phyloP scores from a whole-genome alignment of 192 early-diverging fungal species.

The Ambispora gerdemannii region DNA sequence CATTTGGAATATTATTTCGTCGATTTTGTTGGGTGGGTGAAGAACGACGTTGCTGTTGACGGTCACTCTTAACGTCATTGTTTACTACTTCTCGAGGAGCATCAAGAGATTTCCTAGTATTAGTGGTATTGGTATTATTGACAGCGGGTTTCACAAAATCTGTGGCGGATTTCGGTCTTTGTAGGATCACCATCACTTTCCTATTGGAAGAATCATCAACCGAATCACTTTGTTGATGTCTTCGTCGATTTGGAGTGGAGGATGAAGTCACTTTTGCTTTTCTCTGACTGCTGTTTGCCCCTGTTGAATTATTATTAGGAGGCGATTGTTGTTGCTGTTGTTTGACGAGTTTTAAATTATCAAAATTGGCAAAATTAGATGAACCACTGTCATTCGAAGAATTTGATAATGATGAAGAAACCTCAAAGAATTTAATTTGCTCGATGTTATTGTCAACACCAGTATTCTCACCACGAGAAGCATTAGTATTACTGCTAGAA shows the following conservation, averaged over 20 bases:
- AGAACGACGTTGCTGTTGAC: conserved; percentile 2
- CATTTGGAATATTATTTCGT: background rate
- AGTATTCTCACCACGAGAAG: background rate
- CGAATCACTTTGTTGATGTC: conserved; percentile 7
- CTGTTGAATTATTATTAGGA: background rate
- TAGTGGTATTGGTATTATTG: background rate
- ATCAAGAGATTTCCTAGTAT: background rate
- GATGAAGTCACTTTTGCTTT: background rate
- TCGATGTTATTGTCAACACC: too few relatives aligned
- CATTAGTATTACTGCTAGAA: conserved; percentile 8
- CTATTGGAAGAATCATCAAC: background rate
- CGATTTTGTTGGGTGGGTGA: background rate
- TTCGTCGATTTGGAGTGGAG: background rate
- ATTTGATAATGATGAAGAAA: too few relatives aligned
- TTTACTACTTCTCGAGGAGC: background rate
- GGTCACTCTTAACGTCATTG: background rate
- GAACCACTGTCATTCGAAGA: too few relatives aligned
- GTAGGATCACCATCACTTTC: conserved; percentile 16
- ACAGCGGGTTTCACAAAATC: conserved; percentile 14
- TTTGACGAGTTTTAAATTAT: too few relatives aligned
- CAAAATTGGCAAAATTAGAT: too few relatives aligned
- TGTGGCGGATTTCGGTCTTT: conserved; percentile 22
- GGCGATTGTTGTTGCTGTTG: too few relatives aligned
- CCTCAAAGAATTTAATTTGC: too few relatives aligned
- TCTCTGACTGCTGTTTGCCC: background rate